Conservation (phyloP, 768 basidiomycete species). For the Calocera viscosa region DNA sequence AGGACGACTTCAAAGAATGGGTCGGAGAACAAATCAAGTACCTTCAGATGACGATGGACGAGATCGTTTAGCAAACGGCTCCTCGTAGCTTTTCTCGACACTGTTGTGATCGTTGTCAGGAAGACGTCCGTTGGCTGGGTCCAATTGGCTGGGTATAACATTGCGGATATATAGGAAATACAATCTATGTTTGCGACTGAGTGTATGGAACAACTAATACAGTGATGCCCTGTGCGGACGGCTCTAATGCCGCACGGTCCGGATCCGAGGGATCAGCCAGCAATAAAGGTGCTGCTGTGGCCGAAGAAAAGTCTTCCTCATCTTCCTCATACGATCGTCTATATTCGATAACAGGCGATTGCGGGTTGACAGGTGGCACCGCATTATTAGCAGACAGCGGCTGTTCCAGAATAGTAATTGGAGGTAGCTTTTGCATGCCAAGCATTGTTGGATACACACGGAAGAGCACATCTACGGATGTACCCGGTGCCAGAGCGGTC, state of each 20-base stretch:
- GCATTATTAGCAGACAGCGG: not conserved
- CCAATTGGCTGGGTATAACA: not conserved
- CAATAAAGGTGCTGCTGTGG: not conserved
- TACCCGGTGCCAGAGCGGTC: slow-evolving; percentile 60
- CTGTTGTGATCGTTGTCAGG: too few species aligned
- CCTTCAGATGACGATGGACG: slow-evolving; percentile 10
- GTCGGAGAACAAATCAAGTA: not conserved
- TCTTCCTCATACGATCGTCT: slow-evolving; percentile 1
- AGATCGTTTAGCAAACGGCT: too few species aligned
- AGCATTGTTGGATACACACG: not conserved
- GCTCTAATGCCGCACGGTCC: not conserved
- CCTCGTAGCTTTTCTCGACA: too few species aligned
- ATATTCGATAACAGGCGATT: not conserved
- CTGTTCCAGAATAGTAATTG: not conserved
- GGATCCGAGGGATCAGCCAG: slow-evolving; percentile 5
- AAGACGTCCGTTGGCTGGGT: not conserved
- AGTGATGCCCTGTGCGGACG: slow-evolving; percentile 3
- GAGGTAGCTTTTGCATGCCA: slow-evolving; percentile 2
- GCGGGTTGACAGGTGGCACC: not conserved
- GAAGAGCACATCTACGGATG: slow-evolving; percentile 55
- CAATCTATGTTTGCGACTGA: not conserved
- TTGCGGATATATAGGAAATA: slow-evolving; percentile 1
- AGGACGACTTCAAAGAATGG: slow-evolving; percentile 1
- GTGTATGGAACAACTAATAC: not conserved
- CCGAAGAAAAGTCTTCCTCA: not conserved